Conservation (phyloP, 306 rosid species). For the Nissolia schottii region DNA sequence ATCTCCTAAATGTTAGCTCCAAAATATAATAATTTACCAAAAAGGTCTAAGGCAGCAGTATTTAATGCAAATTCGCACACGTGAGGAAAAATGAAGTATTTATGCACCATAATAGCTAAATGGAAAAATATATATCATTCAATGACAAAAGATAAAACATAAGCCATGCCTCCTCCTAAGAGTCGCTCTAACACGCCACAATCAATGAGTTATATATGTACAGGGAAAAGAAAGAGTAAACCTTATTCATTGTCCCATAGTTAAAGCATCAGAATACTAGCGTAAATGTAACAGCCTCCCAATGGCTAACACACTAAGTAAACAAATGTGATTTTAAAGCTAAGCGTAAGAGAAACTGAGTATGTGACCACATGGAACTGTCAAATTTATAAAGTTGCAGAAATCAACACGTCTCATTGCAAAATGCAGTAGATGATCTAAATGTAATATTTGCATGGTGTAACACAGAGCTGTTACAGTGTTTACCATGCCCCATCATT, state of each 20-base stretch:
- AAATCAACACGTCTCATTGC: constrained; percentile 37
- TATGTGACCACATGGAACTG: constrained; percentile 26
- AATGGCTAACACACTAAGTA: constrained; percentile 12
- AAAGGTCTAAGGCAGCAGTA: too few species aligned
- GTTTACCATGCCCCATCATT: constrained; percentile 26
- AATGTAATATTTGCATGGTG: constrained; percentile 37
- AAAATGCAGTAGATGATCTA: constrained; percentile 29
- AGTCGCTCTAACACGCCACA: constrained; percentile 15
- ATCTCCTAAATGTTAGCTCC: too few species aligned
- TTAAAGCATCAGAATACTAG: constrained; percentile 23
- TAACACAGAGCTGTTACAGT: not conserved
- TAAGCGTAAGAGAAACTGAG: constrained; percentile 14
- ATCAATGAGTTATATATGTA: constrained; percentile 21
- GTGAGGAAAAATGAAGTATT: too few species aligned
- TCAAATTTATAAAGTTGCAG: constrained; percentile 30
- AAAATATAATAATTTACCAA: too few species aligned
- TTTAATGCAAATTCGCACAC: too few species aligned
- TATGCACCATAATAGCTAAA: too few species aligned
- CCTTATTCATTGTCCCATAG: not conserved
- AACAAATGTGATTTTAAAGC: constrained; percentile 13
- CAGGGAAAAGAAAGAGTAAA: constrained; percentile 3
- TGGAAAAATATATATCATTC: too few species aligned
- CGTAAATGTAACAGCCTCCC: constrained; percentile 14
- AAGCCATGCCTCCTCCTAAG: not conserved
- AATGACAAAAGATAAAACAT: too few species aligned